Evolutionary conservation across 1,284 basidiomycete genomes (phyloP).

Genomic region (Cutaneotrichosporon cavernicola): DNA sequence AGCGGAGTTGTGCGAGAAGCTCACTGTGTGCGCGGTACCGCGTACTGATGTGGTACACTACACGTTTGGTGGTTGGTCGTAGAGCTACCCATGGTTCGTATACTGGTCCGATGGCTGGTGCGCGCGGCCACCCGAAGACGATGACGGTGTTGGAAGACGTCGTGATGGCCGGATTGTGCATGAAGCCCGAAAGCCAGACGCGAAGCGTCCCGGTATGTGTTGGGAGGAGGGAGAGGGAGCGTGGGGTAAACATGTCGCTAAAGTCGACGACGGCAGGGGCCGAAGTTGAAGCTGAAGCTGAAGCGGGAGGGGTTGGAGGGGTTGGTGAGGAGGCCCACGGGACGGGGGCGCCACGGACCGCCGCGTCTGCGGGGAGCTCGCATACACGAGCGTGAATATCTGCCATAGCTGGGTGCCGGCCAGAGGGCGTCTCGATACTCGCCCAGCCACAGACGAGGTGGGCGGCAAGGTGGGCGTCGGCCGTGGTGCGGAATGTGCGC

Average conservation of each 20-base stretch:
- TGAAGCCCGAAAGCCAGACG: conserved; percentile 9
- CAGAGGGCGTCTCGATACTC: background rate
- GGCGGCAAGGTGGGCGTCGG: conserved; percentile 5
- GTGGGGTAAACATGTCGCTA: conserved; percentile 6
- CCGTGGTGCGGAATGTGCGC: conserved; percentile 4
- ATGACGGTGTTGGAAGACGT: background rate
- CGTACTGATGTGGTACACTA: conserved; percentile 10
- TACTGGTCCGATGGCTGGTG: background rate
- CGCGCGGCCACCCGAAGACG: conserved; percentile 3
- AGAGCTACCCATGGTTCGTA: conserved; percentile 7
- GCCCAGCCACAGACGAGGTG: conserved; percentile 10
- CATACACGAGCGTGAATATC: background rate
- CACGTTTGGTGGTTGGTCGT: background rate
- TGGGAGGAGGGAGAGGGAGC: conserved; percentile 7
- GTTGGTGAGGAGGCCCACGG: background rate
- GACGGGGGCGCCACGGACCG: background rate
- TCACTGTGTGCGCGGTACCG: conserved; percentile 4
- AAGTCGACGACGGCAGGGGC: conserved; percentile 7
- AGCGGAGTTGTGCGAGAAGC: conserved; percentile 3
- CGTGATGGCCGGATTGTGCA: conserved; percentile 9
- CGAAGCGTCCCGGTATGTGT: background rate
- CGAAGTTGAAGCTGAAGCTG: background rate
- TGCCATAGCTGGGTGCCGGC: background rate
- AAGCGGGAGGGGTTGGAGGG: background rate
- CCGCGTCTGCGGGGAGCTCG: background rate